A percentile compares a stretch with the other conserved stretches of the same genome.
Evolutionary conservation across 129 eudicot species (phyloP).

Genomic region (Scalesia atractyloides): DNA sequence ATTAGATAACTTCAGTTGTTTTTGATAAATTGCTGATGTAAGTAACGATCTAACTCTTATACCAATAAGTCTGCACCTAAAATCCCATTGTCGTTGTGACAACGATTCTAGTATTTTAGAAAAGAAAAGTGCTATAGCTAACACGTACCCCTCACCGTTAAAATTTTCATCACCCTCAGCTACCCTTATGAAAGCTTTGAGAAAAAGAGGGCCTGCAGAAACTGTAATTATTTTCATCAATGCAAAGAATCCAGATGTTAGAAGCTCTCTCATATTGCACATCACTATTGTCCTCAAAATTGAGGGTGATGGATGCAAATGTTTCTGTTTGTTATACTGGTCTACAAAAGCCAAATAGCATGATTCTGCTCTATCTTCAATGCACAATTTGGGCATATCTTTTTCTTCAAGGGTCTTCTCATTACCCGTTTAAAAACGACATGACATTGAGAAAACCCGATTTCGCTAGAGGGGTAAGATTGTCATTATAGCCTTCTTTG

Average conservation of each 20-base stretch:
- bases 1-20: constrained; percentile 75
- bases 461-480: constrained; percentile 61
- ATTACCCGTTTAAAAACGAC: constrained; percentile 73
- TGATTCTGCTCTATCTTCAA: constrained; percentile 69
- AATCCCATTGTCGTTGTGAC: constrained; percentile 95
- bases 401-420: constrained; percentile 75
- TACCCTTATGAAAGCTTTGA: constrained; percentile 82
- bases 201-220: constrained; percentile 90
- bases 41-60: constrained; percentile 67
- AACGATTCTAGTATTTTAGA: constrained; percentile 68
- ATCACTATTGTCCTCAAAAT: constrained; percentile 60
- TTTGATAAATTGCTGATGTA: constrained; percentile 81
- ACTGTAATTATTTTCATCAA: constrained; percentile 63
- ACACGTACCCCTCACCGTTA: constrained; percentile 58
- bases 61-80: constrained; percentile 74
- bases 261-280: constrained; percentile 72
- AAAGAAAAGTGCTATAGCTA: constrained; percentile 65
- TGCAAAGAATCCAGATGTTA: constrained; percentile 86
- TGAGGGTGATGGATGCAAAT: constrained; percentile 69
- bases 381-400: constrained; percentile 76
- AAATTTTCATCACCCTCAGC: constrained; percentile 79
- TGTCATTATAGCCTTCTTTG: constrained; percentile 31
- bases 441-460: constrained; percentile 63
- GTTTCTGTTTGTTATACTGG: constrained; percentile 46
- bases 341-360: constrained; percentile 63